These are phyloP conservation scores for Porodaedalea pini DNA, from an alignment of 1,284 basidiomycete species.

Conservation along the genomic window DNA sequence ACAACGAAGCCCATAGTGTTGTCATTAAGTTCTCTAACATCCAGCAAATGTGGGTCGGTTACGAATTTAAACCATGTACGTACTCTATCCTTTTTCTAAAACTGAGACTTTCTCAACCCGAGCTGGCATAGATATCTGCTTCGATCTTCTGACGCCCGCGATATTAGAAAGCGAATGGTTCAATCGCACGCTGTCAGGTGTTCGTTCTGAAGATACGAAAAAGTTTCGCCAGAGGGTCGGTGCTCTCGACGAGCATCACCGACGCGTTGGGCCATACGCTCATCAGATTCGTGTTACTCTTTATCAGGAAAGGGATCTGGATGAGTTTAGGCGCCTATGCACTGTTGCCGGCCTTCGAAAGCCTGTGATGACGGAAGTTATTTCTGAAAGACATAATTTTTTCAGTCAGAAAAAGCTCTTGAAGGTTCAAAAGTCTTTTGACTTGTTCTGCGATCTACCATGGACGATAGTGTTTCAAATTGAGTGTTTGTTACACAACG, in stretches of 20 bases:
- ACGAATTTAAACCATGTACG: conserved; percentile 45
- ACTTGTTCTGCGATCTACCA: conserved; percentile 31
- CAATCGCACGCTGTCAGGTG: conserved; percentile 45
- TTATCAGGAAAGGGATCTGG: conserved; percentile 38
- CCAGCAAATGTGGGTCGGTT: conserved; percentile 53
- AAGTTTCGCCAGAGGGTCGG: conserved; percentile 55
- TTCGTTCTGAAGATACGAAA: conserved; percentile 34
- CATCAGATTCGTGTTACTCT: conserved; percentile 62
- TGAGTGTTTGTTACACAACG: conserved; percentile 59
- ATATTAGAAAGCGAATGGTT: conserved; percentile 57
- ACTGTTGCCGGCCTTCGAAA: conserved; percentile 44
- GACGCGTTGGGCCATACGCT: conserved; percentile 56
- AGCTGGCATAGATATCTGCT: conserved; percentile 49
- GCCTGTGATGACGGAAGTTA: conserved; percentile 37
- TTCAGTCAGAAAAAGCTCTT: conserved; percentile 47
- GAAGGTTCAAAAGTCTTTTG: conserved; percentile 41
- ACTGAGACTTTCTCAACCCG: conserved; percentile 15
- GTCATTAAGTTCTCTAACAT: conserved; percentile 56
- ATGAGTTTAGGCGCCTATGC: conserved; percentile 50
- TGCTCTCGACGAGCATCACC: conserved; percentile 51
- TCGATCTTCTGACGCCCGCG: conserved; percentile 59
- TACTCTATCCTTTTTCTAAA: conserved; percentile 1
- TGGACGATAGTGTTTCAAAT: conserved; percentile 71
- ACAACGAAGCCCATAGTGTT: conserved; percentile 47
- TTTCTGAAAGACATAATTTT: conserved; percentile 46